Evolutionary conservation across 2,329 filamentous ascomycete genomes (phyloP).

Genomic region (Alternaria metachromatica): DNA sequence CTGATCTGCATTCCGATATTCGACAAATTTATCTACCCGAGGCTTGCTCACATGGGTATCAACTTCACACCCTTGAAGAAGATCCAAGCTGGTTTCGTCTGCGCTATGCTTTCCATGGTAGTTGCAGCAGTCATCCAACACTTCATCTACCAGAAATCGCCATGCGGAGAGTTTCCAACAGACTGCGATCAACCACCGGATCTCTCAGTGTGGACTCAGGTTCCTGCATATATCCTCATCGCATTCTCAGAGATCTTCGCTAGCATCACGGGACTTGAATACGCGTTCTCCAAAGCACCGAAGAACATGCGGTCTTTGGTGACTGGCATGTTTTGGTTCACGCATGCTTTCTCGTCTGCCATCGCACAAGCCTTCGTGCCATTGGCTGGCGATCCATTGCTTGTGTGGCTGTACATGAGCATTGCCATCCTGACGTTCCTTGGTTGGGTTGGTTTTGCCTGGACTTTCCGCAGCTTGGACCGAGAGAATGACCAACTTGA

Average conservation of each 20-base stretch:
- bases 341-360: constrained; percentile 37
- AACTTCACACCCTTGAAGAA: constrained; percentile 76
- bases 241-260: constrained; percentile 66
- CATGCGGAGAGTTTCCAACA: constrained; percentile 49
- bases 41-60: constrained; percentile 67
- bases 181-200: constrained; percentile 46
- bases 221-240: constrained; percentile 60
- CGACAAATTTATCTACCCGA: constrained; percentile 70
- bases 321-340: constrained; percentile 41
- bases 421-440: constrained; percentile 42
- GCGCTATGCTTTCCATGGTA: constrained; percentile 68
- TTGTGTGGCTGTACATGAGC: constrained; percentile 36
- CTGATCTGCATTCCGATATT: constrained; percentile 74
- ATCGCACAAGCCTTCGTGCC: constrained; percentile 31
- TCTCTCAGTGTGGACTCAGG: constrained; percentile 61
- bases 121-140: constrained; percentile 64
- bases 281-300: constrained; percentile 75
- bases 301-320: constrained; percentile 61
- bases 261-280: constrained; percentile 71
- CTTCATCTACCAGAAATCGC: constrained; percentile 59
- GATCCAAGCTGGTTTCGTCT: constrained; percentile 72
- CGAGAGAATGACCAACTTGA: constrained; percentile 41
- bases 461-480: constrained; percentile 37
- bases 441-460: constrained; percentile 37
- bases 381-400: constrained; percentile 25